Evolutionary conservation across 345 rosid genomes (phyloP).

Genomic region (Physaria fendleri): DNA sequence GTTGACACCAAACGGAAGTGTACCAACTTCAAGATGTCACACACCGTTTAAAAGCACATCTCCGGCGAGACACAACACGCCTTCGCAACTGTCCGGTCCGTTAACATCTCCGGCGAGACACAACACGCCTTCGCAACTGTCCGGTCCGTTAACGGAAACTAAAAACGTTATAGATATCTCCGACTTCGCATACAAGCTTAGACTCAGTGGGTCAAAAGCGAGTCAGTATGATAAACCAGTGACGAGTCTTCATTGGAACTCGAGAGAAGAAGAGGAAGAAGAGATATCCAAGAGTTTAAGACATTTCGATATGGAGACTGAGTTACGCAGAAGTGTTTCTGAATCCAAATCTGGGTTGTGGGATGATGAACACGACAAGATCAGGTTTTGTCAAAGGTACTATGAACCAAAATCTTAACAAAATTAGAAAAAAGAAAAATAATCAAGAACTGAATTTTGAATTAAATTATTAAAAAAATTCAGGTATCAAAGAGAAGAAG

Average conservation of each 20-base stretch:
- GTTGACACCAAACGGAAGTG: conserved; percentile 88
- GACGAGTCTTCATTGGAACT: conserved; percentile 70
- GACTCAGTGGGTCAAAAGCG: conserved; percentile 35
- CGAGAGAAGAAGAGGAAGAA: conserved; percentile 88
- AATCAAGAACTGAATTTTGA: not conserved
- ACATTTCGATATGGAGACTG: conserved; percentile 57
- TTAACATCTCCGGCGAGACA: conserved; percentile 85
- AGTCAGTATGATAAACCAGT: conserved; percentile 50
- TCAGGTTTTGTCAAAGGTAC: conserved; percentile 86
- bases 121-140: conserved; percentile 83
- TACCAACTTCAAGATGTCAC: conserved; percentile 73
- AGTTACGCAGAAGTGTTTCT: conserved; percentile 39
- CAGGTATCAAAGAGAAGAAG: conserved; percentile 94
- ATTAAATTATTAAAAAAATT: not conserved
- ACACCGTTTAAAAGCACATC: conserved; percentile 66
- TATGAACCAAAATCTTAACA: not conserved
- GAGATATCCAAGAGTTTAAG: conserved; percentile 82
- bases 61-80: conserved; percentile 91
- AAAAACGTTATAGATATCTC: conserved; percentile 48
- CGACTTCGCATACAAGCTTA: conserved; percentile 58
- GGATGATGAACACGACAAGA: conserved; percentile 77
- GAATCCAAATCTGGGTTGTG: conserved; percentile 62
- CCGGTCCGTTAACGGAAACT: conserved; percentile 64
- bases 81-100: conserved; percentile 82
- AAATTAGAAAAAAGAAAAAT: not conserved